Evolutionary conservation across 106 monocot genomes (phyloP).

Genomic region (Dendrobium huoshanense): DNA sequence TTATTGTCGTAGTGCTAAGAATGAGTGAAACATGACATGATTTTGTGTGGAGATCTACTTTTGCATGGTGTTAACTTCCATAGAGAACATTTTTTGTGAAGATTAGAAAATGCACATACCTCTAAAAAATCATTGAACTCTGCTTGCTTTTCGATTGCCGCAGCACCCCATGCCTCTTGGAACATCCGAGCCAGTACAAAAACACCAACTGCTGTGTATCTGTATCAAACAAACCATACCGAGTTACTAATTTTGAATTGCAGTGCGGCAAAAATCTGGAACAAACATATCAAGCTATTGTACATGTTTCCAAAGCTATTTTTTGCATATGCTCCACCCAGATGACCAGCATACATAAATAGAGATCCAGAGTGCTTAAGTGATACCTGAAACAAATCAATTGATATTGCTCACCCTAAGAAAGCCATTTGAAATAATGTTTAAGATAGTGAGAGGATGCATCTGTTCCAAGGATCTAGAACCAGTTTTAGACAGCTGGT

Average conservation of each 20-base stretch:
- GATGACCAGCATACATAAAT: conserved; percentile 99
- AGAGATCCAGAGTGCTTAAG: conserved; percentile 98
- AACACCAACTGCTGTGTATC: conserved; percentile 99
- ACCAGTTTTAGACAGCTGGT: background rate
- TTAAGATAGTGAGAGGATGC: background rate
- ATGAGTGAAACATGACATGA: background rate
- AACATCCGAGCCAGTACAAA: conserved; percentile 87
- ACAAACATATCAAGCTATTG: conserved; percentile 1
- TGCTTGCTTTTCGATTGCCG: conserved; percentile 59
- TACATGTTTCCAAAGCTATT: conserved; percentile 99
- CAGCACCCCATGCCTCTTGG: conserved; percentile 81
- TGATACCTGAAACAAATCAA: conserved; percentile 55
- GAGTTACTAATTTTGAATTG: background rate
- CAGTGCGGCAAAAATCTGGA: conserved; percentile 6
- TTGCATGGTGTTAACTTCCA: background rate
- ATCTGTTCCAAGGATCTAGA: background rate
- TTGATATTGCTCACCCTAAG: background rate
- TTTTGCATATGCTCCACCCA: conserved; percentile 98
- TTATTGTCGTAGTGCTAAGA: background rate
- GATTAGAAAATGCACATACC: conserved; percentile 26
- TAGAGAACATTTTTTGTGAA: background rate
- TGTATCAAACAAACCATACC: conserved; percentile 22
- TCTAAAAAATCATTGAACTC: conserved; percentile 92
- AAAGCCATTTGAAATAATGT: background rate
- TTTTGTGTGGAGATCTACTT: background rate